phyloP scores from a whole-genome alignment of 768 basidiomycete genomes.

The Leccinum rimulosum region DNA sequence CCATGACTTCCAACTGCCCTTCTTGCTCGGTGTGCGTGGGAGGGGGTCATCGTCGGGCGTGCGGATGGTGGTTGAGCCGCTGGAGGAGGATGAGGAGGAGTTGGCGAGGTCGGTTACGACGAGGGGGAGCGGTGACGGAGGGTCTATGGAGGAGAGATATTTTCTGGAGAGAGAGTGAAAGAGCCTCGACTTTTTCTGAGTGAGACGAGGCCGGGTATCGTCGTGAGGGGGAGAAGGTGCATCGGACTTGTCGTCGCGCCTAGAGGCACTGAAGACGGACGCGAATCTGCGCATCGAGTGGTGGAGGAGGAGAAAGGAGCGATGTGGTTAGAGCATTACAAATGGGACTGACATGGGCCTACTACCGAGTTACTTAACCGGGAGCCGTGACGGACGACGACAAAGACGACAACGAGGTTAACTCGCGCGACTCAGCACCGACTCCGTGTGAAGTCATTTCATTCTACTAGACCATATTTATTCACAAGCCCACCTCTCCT shows the following conservation, averaged over 20 bases:
- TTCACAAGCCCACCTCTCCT: neutral
- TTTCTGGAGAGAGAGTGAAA: slow-evolving; percentile 32
- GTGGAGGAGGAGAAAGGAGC: slow-evolving; percentile 23
- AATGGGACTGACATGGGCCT: slow-evolving; percentile 29
- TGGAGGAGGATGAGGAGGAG: slow-evolving; percentile 63
- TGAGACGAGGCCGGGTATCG: slow-evolving; percentile 11
- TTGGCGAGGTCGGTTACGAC: slow-evolving; percentile 36
- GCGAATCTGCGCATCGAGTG: slow-evolving; percentile 61
- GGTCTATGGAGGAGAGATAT: slow-evolving; percentile 14
- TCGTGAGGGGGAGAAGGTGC: slow-evolving; percentile 18
- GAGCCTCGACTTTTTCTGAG: slow-evolving; percentile 23
- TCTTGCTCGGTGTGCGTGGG: slow-evolving; percentile 36
- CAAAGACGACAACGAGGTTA: slow-evolving; percentile 10
- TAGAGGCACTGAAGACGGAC: slow-evolving; percentile 52
- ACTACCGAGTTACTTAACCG: slow-evolving; percentile 23
- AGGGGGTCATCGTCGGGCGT: slow-evolving; percentile 59
- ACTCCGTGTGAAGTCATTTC: slow-evolving; percentile 10
- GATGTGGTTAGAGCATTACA: slow-evolving; percentile 33
- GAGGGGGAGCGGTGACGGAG: slow-evolving; percentile 20
- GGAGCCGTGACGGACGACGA: neutral
- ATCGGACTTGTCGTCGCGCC: slow-evolving; percentile 32
- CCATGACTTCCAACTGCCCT: slow-evolving; percentile 59
- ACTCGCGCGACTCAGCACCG: slow-evolving; percentile 3
- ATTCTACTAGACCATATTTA: neutral
- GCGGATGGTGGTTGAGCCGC: slow-evolving; percentile 48